A percentile compares a stretch with the other conserved stretches of the same genome.
These are phyloP conservation scores for Paramecium sexaurelia DNA, from an alignment of 73 alveolate species.

Conservation along the genomic window DNA sequence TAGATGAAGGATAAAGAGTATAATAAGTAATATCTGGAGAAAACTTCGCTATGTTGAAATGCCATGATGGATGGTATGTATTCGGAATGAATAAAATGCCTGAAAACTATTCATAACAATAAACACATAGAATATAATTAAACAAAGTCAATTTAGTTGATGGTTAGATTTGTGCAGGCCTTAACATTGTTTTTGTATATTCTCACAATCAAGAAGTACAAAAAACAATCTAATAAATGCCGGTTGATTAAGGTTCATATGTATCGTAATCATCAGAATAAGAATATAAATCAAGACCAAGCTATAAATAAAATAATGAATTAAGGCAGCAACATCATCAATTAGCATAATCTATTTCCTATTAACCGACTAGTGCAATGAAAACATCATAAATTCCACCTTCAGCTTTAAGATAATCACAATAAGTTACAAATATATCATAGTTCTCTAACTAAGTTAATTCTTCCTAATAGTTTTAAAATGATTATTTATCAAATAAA, in stretches of 20 bases:
- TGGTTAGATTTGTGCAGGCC: not conserved
- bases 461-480: not conserved
- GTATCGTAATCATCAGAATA: not conserved
- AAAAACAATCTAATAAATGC: not conserved
- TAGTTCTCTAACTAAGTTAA: not conserved
- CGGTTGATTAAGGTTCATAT: conserved; percentile 16
- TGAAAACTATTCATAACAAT: not conserved
- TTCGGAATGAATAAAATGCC: conserved; percentile 53
- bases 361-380: not conserved
- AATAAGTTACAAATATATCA: not conserved
- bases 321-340: not conserved
- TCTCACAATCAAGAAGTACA: not conserved
- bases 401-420: not conserved
- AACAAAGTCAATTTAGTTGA: not conserved
- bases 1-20: not conserved
- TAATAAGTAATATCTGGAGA: not conserved
- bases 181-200: not conserved
- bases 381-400: not conserved
- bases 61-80: conserved; percentile 26
- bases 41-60: conserved; percentile 24
- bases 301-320: not conserved
- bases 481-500: not conserved
- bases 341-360: not conserved
- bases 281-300: not conserved
- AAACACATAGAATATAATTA: conserved; percentile 45